A percentile compares a stretch with the other conserved stretches of the same genome.
Evolutionary conservation across 75 land plant species (phyloP).

Genomic region (Pinus albicaulis): DNA sequence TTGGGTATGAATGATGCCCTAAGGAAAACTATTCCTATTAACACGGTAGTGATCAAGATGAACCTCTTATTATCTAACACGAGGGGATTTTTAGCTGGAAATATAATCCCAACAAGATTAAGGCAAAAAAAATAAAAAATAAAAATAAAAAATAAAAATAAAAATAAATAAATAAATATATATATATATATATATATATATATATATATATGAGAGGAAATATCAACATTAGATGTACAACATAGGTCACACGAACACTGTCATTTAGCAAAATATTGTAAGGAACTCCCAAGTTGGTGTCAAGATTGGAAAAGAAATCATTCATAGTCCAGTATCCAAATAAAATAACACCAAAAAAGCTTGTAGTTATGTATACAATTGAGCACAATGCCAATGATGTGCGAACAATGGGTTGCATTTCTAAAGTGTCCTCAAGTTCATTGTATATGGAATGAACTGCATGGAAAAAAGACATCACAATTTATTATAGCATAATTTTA

Average conservation of each 20-base stretch:
- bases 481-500: too few species aligned
- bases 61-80: conserved; percentile 47
- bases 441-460: too few species aligned
- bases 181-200: too few species aligned
- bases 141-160: too few species aligned
- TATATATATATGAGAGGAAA: conserved; percentile 57
- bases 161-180: too few species aligned
- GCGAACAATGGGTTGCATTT: too few species aligned
- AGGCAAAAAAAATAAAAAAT: conserved; percentile 67
- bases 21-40: conserved; percentile 44
- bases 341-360: conserved; percentile 64
- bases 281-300: conserved; percentile 65
- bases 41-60: conserved; percentile 33
- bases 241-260: conserved; percentile 71
- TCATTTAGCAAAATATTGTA: conserved; percentile 42
- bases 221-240: conserved; percentile 82
- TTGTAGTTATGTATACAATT: conserved; percentile 62
- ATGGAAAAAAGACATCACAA: too few species aligned
- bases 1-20: conserved; percentile 80
- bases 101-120: conserved; percentile 74
- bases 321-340: conserved; percentile 69
- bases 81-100: conserved; percentile 46
- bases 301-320: conserved; percentile 83
- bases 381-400: conserved; percentile 58
- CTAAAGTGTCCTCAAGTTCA: too few species aligned